Evolutionary conservation across 225 moss, liverwort and hornwort species (phyloP), one percentile per base, ranked within the genome.

Genomic region (Physcomitrellopsis africana): DNA sequence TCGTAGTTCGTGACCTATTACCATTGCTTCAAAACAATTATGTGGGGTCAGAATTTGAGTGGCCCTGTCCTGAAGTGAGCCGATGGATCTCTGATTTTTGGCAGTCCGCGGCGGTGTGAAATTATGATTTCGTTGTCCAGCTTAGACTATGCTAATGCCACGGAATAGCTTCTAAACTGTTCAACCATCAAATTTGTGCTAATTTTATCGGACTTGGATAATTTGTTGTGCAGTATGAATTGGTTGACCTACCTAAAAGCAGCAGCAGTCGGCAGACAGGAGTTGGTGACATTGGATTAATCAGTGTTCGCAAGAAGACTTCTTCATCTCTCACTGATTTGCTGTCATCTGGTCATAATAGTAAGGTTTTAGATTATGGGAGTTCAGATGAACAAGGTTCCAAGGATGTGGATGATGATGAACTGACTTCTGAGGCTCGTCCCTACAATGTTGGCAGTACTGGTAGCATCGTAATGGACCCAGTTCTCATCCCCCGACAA

Each of bases 321-420:
- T 96, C 85, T 53, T 96, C 93, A 58, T 92, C 92, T 18, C 89
- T 96, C 9, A 77, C 91, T 68, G 84, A 89, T 51, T 92, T 96
- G 86, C 89, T 96, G 57, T 87, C 92, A 24, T 87, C 90, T 75
- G 84, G 80, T 63, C 82, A 82, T 62, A 85, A 76, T 63, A 77
- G 65, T 52, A 87, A 81, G 44, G 83, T 89, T 75, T 52, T 89
- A 77, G 79, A 67, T 72, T 80, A 75, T 41, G 65, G 74, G 18
- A 63, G 72, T 45, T 78, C 81, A 27, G 86, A 92, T 22, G 86
- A 86, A 27, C 86, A 84, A 66, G 73, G 62, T 52, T 62, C 76
- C 14, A 77, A 74, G 51, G 86, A 72, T 26, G 26, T 54, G 43
- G 69, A 73, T 11, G 76, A 81, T 67, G 81, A 73, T 48, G 73